These are phyloP conservation scores for Serendipita vermifera DNA, from an alignment of 768 basidiomycete genomes.

Conservation along the genomic window DNA sequence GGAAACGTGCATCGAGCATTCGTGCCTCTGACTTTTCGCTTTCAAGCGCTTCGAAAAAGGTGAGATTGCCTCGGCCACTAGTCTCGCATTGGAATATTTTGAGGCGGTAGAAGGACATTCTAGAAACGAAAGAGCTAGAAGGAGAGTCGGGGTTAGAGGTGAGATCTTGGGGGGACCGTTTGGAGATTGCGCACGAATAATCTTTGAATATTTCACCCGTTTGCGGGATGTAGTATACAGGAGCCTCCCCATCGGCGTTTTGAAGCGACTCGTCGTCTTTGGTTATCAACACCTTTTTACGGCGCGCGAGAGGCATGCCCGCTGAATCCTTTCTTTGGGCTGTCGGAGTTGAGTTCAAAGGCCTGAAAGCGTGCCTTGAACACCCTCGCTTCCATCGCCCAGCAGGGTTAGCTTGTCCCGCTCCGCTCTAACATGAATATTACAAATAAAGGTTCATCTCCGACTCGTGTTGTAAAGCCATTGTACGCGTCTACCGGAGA, in stretches of 20 bases:
- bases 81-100: slow-evolving; percentile 97
- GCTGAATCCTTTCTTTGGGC: no score
- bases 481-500: slow-evolving; percentile 27
- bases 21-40: slow-evolving; percentile 84
- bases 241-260: slow-evolving; percentile 40
- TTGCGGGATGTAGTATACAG: slow-evolving; percentile 84
- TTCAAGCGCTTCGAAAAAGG: slow-evolving; percentile 88
- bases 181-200: slow-evolving; percentile 59
- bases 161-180: slow-evolving; percentile 15
- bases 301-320: slow-evolving; percentile 24
- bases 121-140: slow-evolving; percentile 62
- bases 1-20: slow-evolving; percentile 82
- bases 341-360: no score
- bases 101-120: slow-evolving; percentile 88
- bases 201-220: slow-evolving; percentile 96
- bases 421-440: no score
- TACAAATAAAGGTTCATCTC: no score
- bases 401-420: no score
- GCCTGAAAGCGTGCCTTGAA: no score
- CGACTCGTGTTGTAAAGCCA: no score
- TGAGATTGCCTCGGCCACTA: slow-evolving; percentile 83
- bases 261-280: slow-evolving; percentile 10
- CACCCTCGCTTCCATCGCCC: no score
- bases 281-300: slow-evolving; percentile 22
- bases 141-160: slow-evolving; percentile 23